phyloP scores from a whole-genome alignment of 495 filamentous ascomycete species.

The Viridothelium virens region DNA sequence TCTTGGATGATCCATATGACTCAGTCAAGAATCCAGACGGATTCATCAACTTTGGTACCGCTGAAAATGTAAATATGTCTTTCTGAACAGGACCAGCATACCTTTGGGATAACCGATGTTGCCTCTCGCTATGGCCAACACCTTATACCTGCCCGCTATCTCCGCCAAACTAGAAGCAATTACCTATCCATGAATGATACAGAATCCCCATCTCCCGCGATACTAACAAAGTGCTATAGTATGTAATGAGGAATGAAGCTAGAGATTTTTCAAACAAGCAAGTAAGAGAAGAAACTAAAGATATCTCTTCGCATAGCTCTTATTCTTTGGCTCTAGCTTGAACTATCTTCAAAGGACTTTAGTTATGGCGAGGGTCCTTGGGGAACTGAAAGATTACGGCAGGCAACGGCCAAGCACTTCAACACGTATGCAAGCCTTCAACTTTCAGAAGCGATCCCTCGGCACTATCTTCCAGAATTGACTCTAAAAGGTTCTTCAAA shows the following conservation, averaged over 20 bases:
- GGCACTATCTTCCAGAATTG: background rate
- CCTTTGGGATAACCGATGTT: no score
- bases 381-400: constrained; percentile 24
- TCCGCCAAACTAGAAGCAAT: background rate
- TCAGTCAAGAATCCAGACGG: constrained; percentile 17
- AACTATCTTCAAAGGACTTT: constrained; percentile 14
- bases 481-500: constrained; percentile 14
- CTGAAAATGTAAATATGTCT: constrained; percentile 8
- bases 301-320: background rate
- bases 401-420: constrained; percentile 25
- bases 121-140: no score
- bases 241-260: background rate
- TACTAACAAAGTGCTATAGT: background rate
- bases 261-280: background rate
- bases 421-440: constrained; percentile 16
- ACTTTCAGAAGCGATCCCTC: background rate
- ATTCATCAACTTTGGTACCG: constrained; percentile 19
- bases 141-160: no score
- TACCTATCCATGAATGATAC: background rate
- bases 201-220: background rate
- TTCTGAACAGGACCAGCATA: background rate
- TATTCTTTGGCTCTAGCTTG: background rate
- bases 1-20: constrained; percentile 15
- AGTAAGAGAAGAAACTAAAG: background rate
- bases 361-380: constrained; percentile 30